These are phyloP conservation scores for Epichloe typhina DNA, from an alignment of 2,329 filamentous ascomycete species.

Conservation along the genomic window DNA sequence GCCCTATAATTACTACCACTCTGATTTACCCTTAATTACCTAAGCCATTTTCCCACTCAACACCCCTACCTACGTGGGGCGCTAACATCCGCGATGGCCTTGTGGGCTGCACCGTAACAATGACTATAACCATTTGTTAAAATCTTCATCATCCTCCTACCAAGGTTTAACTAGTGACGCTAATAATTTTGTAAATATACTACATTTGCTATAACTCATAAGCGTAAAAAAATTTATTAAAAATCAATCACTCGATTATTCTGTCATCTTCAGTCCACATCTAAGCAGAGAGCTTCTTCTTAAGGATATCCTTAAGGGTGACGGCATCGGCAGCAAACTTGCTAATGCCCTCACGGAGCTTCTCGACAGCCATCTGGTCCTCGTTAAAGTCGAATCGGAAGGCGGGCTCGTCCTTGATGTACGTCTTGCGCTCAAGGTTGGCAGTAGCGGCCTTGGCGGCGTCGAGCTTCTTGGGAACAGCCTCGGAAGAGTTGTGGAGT, in stretches of 20 bases:
- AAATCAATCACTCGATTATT: background rate
- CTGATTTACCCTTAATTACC: no score
- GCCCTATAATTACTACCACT: no score
- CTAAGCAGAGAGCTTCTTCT: slow-evolving; percentile 60
- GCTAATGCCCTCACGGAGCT: slow-evolving; percentile 97
- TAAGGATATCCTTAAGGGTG: slow-evolving; percentile 85
- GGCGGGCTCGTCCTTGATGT: slow-evolving; percentile 74
- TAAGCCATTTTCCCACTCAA: no score
- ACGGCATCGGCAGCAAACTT: slow-evolving; percentile 96
- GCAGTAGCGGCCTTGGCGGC: slow-evolving; percentile 50
- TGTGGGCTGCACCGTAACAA: no score
- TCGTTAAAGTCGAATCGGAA: slow-evolving; percentile 99
- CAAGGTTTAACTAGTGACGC: no score
- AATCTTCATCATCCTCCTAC: no score
- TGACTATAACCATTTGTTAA: no score
- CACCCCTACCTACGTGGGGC: no score
- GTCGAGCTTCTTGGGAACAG: slow-evolving; percentile 89
- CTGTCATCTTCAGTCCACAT: slow-evolving; percentile 1
- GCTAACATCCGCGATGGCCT: no score
- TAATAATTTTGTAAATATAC: no score
- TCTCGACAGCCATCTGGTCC: slow-evolving; percentile 98
- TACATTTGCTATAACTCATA: no score
- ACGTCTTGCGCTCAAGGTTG: slow-evolving; percentile 75
- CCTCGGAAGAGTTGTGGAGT: slow-evolving; percentile 68
- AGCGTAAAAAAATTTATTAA: no score